Evolutionary conservation across 129 eudicot species (phyloP), one percentile per base, ranked within the genome.

Genomic region (Gnaphalium uliginosum): DNA sequence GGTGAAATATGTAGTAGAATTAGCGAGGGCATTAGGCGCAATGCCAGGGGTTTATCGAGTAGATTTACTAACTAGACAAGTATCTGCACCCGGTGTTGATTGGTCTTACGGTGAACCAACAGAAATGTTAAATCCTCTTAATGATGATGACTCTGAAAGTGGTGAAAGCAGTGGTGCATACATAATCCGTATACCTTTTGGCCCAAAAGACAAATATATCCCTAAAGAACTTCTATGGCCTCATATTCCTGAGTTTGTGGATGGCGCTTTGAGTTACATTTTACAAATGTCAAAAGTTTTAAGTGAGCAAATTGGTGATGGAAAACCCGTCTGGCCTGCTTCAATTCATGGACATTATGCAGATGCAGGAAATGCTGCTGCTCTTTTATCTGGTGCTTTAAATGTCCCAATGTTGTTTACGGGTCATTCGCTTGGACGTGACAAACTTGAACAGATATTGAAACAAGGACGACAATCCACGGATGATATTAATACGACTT

Each of bases 321-420:
- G 92, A 7, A 71, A 84, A 32, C 94, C 90, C 1, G 87, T 89
- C 22, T 92, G 98, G 96, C 98, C 98, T 9, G 86, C 84, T 71
- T 86, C 88, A 0, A 92, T 92, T 29, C 98, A 92, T 32, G 98
- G 96, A 4, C 98, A 92, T 53, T 89, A 89, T 66, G 98, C 93
- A 4, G 98, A 92, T 83, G 93, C 98, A 2, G 93, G 96, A 30
- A 84, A 89, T 8, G 84, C 96, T 60, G 93, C 98, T 69, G 98
- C 98, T 50, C 85, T 89, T 21, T 64, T 92, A 27, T 89, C 97
- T 0, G 97, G 97, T 19, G 93, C 89, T 72, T 81, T 92, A 60
- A 92, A 89, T 77, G 97, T 89, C 50, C 97, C 97, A 13, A 92
- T 92, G 97, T 71, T 89, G 78, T 89, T 92, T 62, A 92, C 97